Evolutionary conservation across 345 rosid species (phyloP), one percentile per base, ranked within the genome.

Genomic region (Lepidium aucheri): DNA sequence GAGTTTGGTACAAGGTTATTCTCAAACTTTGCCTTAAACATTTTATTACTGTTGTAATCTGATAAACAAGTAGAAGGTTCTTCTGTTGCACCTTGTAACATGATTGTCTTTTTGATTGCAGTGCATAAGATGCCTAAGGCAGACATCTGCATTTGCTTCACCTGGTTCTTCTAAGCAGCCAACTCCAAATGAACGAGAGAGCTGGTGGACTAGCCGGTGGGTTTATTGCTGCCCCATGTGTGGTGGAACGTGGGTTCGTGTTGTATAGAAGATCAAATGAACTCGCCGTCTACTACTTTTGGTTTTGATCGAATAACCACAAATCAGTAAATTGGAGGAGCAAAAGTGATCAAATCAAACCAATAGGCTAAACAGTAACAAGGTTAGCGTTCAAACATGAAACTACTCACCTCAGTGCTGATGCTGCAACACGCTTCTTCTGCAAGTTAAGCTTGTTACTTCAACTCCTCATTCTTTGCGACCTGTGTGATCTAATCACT

Each of bases 121-220:
- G 96, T 95, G 99, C 77, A 85, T 91, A 79, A 89, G 99, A 78
- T 95, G 99, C 72, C 69, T 95, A 78, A 74, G 98, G 44, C 98
- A 95, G 83, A 95, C 99, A 51, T 87, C 91, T 54, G 96, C 99
- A 54, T 89, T 91, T 81, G 74, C 87, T 36, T 84, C 91, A 15
- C 80, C 91, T 0, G 82, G 86, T 67, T 62, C 86, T 2, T 50
- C 82, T 38, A 78, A 75, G 60, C 80, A 78, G 53, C 59, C 84
- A 16, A 80, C 77, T 73, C 86, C 76, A 39, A 90, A 76, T 34
- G 95, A 89, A 28, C 78, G 90, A 18, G 96, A 89, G 74, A 76
- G 73, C 8, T 90, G 88, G 96, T 94, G 96, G 96, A 88, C 90
- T 53, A 91, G 99, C 81, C 92, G 93, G 4, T 94, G 99, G 99